Base-by-base conservation (phyloP, 2,329 filamentous ascomycete species). In the Hymenoscyphus fructigenus region DNA sequence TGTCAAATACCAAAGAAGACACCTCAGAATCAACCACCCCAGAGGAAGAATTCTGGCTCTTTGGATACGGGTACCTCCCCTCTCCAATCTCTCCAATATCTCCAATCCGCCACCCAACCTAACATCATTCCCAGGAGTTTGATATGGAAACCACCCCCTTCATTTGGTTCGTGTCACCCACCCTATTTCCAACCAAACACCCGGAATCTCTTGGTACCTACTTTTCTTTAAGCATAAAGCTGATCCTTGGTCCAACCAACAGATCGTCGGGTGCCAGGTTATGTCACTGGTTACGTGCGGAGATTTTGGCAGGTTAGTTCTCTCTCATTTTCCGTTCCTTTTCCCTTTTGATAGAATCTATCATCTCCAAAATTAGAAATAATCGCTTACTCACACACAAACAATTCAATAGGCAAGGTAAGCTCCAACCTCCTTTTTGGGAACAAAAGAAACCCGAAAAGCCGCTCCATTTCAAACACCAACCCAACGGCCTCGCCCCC, bases 91-190 rank as follows among this genome's bases (percentile, higher is more conserved):
- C n/a, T n/a, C n/a, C n/a, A n/a, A 10, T 12, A 9, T 47, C 15
- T 5, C 15, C 41, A 26, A 26, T 15, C 26, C 44, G 2, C 53
- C 26, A 26, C 23, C 7, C 17, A 57, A 20, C 5, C 44, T 50
- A 50, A 50, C 9, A 4, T 23, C 20, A 50, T 23, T 20, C n/a
- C 44, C 68, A 95, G 94, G 80, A 97, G 93, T 77, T 80, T 99
- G 76, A 97, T 99, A 73, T 99, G 93, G 93, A 99, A 98, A 78
- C 94, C 95, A 64, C 95, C 95, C 67, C 95, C 95, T 70, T 91
- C 97, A 76, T 97, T 91, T 76, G 94, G 94, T 97, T 88, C 68
- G 77, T 66, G 44, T 50, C n/a, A 50, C 44, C 44, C 44, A 50
- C 44, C 44, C 9, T 34, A 15, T 17, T n/a, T 32, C 14, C 14